Evolutionary conservation across 139 green algal species (phyloP).

Genomic region (Penium margaritaceum): DNA sequence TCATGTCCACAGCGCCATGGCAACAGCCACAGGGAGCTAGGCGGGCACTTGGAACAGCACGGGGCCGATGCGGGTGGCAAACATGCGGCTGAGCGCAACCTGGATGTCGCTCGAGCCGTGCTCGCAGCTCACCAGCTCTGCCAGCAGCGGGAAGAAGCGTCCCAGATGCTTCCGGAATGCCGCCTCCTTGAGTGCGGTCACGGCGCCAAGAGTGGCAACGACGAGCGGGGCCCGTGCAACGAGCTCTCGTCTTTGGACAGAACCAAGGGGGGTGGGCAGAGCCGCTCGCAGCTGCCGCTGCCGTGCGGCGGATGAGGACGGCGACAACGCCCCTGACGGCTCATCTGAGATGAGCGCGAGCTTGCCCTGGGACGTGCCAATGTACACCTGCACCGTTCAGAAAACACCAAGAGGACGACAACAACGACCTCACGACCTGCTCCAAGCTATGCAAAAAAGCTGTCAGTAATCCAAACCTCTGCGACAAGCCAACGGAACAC

Average conservation of each 20-base stretch:
- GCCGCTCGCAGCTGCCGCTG: too few species aligned
- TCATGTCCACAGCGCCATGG: too few species aligned
- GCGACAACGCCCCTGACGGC: neutral
- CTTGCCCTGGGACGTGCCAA: conserved; percentile 11
- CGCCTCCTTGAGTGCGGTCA: conserved; percentile 52
- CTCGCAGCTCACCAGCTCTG: conserved; percentile 69
- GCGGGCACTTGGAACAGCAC: conserved; percentile 18
- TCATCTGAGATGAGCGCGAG: conserved; percentile 8
- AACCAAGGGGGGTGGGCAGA: conserved; percentile 33
- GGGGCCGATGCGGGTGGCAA: conserved; percentile 47
- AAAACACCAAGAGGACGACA: neutral
- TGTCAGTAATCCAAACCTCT: too few species aligned
- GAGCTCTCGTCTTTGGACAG: conserved; percentile 22
- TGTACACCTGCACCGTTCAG: neutral
- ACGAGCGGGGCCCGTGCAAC: conserved; percentile 38
- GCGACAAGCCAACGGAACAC: too few species aligned
- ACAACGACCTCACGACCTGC: too few species aligned
- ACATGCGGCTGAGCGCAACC: conserved; percentile 69
- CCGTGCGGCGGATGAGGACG: too few species aligned
- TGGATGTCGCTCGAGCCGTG: conserved; percentile 78
- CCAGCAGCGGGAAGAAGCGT: conserved; percentile 81
- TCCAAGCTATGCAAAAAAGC: too few species aligned
- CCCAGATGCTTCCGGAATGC: conserved; percentile 65
- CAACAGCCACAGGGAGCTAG: too few species aligned
- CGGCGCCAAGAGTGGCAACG: conserved; percentile 59